Base-by-base conservation (phyloP, 139 green algal genomes). In the Coelastrella sp. region DNA sequence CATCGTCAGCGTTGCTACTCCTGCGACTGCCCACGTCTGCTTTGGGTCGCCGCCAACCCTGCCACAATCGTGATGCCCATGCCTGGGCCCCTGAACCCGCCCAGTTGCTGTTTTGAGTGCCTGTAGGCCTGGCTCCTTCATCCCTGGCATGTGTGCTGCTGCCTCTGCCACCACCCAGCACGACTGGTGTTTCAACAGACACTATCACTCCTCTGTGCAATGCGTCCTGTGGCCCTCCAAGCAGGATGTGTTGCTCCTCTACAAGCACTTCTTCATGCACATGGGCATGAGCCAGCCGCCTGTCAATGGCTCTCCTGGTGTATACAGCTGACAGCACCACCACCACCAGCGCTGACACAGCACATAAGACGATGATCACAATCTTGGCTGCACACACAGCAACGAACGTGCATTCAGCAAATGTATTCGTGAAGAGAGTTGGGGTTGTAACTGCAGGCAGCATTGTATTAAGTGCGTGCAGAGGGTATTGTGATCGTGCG, bases 231-330 rank as follows among this genome's bases (percentile, higher is more conserved):
- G 19, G 49, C 19, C 57, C 56, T 25, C 17, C 82, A 14, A 78
- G 27, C 65, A 87, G 17, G 5, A 49, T 19, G 25, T 87, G 82
- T 49, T 87, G 82, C 82, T 87, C 82, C 59, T 79, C 65, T 14
- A 90, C 85, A 14, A 27, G 68, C 58, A 74, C 8, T 60, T 74
- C 85, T 12, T 90, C 85, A 11, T 66, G 22, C 15, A 90, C 85
- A 61, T 74, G 72, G 10, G 84, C 85, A 8, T 60, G 20, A 7
- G 74, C 73, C 59, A 90, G 74, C 11, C 85, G 85, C 10, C 74
- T 60, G 73, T 90, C 85, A 22, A 90, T 90, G 58, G 85, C 85
- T 4, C 74, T 58, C 59, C 84, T 90, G 20, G 85, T 90, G 85
- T 90, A 90, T 8, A 84, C 58, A 4, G 63, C 85, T 35, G 85